phyloP scores from a whole-genome alignment of 495 filamentous ascomycete genomes.

The Elasticomyces elasticus region DNA sequence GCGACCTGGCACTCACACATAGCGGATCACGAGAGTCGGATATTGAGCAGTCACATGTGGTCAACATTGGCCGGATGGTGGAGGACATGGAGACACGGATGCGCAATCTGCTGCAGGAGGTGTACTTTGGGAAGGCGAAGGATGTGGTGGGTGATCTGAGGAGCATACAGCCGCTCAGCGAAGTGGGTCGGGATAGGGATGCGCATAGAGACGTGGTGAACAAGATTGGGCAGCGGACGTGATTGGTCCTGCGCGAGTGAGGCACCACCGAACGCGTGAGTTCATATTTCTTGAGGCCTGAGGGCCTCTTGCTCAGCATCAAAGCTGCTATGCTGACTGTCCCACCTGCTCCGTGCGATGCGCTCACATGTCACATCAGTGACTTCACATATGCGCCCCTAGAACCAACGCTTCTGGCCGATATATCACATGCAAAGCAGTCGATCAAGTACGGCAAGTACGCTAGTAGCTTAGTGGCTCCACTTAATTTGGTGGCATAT shows the following conservation, averaged over 20 bases:
- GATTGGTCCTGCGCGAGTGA: neutral
- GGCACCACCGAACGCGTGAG: too few relatives aligned
- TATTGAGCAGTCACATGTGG: slow-evolving; percentile 78
- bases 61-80: slow-evolving; percentile 83
- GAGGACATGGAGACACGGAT: slow-evolving; percentile 99
- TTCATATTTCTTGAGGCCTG: too few relatives aligned
- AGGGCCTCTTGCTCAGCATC: too few relatives aligned
- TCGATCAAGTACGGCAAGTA: too few relatives aligned
- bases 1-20: slow-evolving; percentile 60
- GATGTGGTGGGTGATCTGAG: slow-evolving; percentile 96
- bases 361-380: too few relatives aligned
- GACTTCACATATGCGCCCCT: too few relatives aligned
- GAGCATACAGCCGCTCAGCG: slow-evolving; percentile 77
- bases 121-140: slow-evolving; percentile 99
- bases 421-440: too few relatives aligned
- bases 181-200: slow-evolving; percentile 74
- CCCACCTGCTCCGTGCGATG: too few relatives aligned
- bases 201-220: slow-evolving; percentile 87
- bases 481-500: too few relatives aligned
- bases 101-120: slow-evolving; percentile 95
- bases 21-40: slow-evolving; percentile 42
- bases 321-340: too few relatives aligned
- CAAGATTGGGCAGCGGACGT: slow-evolving; percentile 46
- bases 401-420: too few relatives aligned
- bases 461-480: too few relatives aligned